Evolutionary conservation across 495 filamentous ascomycete genomes (phyloP).

Genomic region (Tuber borchii): DNA sequence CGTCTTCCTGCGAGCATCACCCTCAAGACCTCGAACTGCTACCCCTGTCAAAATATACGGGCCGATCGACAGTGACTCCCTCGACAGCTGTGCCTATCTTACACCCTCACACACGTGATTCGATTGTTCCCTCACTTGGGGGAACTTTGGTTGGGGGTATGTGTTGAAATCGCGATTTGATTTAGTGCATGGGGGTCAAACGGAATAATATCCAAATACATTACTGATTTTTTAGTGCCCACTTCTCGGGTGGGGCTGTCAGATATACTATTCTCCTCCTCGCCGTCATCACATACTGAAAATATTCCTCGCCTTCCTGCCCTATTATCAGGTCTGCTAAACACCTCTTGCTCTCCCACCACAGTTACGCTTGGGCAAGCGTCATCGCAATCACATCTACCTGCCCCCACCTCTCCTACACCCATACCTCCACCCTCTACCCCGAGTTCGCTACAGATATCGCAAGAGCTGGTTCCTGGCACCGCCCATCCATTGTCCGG

Average conservation of each 20-base stretch:
- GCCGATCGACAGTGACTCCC: background rate
- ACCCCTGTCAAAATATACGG: background rate
- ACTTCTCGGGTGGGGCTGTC: background rate
- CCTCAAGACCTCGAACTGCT: background rate
- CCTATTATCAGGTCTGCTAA: background rate
- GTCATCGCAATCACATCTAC: conserved; percentile 3
- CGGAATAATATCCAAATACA: background rate
- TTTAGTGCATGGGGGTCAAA: background rate
- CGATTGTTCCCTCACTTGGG: background rate
- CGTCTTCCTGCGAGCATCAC: background rate
- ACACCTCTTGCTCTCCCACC: background rate
- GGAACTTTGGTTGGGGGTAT: background rate
- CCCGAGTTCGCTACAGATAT: background rate
- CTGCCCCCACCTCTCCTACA: background rate
- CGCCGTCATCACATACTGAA: background rate
- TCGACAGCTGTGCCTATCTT: background rate
- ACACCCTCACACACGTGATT: background rate
- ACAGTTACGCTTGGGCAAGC: background rate
- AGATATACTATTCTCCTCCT: background rate
- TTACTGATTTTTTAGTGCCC: background rate
- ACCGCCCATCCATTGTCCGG: conserved; percentile 8
- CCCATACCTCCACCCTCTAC: background rate
- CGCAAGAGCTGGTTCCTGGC: background rate
- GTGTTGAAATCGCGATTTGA: background rate
- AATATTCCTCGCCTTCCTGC: background rate